A percentile compares a stretch with the other conserved stretches of the same genome.
Conservation (phyloP, 192 early-diverging fungal species). For the Rhizophagus prolifer region DNA sequence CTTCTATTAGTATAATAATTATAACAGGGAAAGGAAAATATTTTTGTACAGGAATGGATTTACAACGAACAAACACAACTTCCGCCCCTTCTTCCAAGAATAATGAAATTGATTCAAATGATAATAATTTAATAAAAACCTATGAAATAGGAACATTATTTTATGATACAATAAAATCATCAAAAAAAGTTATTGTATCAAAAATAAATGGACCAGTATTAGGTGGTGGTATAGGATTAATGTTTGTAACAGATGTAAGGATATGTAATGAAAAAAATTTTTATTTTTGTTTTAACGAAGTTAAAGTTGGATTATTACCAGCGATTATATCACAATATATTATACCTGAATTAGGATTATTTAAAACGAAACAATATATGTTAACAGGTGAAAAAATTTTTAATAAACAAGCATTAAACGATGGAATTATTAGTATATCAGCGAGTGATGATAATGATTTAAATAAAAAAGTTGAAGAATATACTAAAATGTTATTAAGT, state of each 20-base stretch:
- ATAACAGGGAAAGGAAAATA: slow-evolving; percentile 62
- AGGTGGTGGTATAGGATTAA: slow-evolving; percentile 60
- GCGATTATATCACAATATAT: slow-evolving; percentile 65
- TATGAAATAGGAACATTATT: slow-evolving; percentile 37
- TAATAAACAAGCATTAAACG: slow-evolving; percentile 37
- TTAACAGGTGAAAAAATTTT: slow-evolving; percentile 53
- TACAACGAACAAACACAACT: slow-evolving; percentile 36
- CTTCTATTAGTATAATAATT: slow-evolving; percentile 50
- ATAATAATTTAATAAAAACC: slow-evolving; percentile 32
- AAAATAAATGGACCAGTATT: slow-evolving; percentile 64
- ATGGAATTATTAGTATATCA: slow-evolving; percentile 38
- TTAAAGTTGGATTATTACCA: slow-evolving; percentile 60
- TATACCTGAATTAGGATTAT: slow-evolving; percentile 54
- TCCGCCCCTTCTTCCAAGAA: neutral
- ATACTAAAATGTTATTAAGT: slow-evolving; percentile 41
- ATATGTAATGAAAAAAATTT: slow-evolving; percentile 39
- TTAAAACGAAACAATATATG: slow-evolving; percentile 55
- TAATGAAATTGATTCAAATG: no score
- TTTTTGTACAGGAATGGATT: slow-evolving; percentile 68
- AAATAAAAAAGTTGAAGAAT: slow-evolving; percentile 45
- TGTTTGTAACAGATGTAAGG: slow-evolving; percentile 58
- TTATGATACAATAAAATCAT: slow-evolving; percentile 46
- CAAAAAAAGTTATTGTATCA: slow-evolving; percentile 54
- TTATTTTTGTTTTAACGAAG: slow-evolving; percentile 60
- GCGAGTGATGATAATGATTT: slow-evolving; percentile 38